phyloP scores from a whole-genome alignment of 176 grass and related monocot genomes.

The Carex myosuroides region DNA sequence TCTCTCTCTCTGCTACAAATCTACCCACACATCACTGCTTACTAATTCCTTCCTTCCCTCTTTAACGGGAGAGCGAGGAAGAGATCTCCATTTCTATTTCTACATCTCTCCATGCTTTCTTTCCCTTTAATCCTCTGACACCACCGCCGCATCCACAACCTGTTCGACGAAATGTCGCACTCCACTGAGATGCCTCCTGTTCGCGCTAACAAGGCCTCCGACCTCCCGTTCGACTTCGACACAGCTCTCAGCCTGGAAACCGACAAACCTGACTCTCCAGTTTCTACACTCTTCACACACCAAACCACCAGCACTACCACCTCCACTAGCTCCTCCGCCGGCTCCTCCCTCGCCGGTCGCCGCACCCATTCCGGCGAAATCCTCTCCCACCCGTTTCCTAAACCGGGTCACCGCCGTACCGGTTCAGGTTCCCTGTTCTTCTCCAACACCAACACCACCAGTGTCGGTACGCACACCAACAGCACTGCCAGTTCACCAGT shows the following conservation, averaged over 20 bases:
- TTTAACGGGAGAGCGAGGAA: not conserved
- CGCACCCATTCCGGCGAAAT: constrained; percentile 84
- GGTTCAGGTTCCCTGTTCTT: constrained; percentile 79
- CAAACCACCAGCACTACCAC: constrained; percentile 39
- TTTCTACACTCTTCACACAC: constrained; percentile 33
- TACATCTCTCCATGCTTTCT: constrained; percentile 40
- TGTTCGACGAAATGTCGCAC: constrained; percentile 49
- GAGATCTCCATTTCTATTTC: constrained; percentile 6
- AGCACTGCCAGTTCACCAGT: constrained; percentile 66
- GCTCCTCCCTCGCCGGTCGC: constrained; percentile 42
- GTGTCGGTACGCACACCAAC: constrained; percentile 22
- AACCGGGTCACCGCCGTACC: constrained; percentile 62
- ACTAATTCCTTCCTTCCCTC: constrained; percentile 12
- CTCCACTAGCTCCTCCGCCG: constrained; percentile 61
- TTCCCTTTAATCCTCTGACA: constrained; percentile 40
- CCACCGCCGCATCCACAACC: not conserved
- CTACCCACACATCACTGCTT: constrained; percentile 28
- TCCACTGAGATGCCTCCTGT: constrained; percentile 32
- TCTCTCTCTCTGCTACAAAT: constrained; percentile 28
- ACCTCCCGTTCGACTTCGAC: constrained; percentile 50
- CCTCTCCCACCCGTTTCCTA: constrained; percentile 28
- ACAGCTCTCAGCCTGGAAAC: constrained; percentile 43
- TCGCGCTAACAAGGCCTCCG: constrained; percentile 45
- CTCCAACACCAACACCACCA: constrained; percentile 9
- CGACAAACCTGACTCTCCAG: constrained; percentile 65